Evolutionary conservation across 129 eudicot genomes (phyloP).

Genomic region (Saposhnikovia divaricata): DNA sequence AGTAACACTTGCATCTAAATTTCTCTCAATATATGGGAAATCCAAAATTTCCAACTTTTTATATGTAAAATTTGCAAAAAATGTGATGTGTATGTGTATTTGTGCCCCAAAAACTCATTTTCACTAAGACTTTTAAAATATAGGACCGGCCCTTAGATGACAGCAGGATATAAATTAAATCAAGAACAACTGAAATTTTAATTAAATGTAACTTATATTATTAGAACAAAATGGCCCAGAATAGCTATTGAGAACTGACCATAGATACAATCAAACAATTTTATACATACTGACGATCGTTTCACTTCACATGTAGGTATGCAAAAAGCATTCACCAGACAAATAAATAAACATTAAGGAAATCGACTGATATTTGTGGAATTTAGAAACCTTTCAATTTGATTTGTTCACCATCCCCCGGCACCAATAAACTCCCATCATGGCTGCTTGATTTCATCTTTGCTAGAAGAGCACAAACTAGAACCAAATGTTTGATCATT

Average conservation of each 20-base stretch:
- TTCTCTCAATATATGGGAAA: too few species aligned
- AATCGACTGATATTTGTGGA: background rate
- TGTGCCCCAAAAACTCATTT: too few species aligned
- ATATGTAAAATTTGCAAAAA: too few species aligned
- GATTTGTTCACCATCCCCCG: background rate
- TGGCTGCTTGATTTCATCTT: slow-evolving; percentile 15
- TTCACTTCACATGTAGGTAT: background rate
- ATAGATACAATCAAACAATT: background rate
- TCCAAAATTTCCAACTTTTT: too few species aligned
- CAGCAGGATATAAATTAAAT: too few species aligned
- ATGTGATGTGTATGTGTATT: too few species aligned
- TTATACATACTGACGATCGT: background rate
- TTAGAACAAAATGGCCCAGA: background rate
- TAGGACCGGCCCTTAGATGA: too few species aligned
- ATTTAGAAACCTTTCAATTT: background rate
- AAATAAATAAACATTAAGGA: background rate
- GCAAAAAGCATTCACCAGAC: background rate
- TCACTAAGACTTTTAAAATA: too few species aligned
- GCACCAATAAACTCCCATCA: slow-evolving; percentile 5
- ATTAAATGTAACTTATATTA: background rate
- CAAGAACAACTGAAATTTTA: too few species aligned
- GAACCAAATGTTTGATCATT: slow-evolving; percentile 42
- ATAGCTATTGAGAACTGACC: background rate
- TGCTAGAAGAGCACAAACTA: slow-evolving; percentile 14
- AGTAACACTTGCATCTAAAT: too few species aligned